phyloP scores from a whole-genome alignment of 2,329 filamentous ascomycete genomes.

The Fusarium miscanthi region DNA sequence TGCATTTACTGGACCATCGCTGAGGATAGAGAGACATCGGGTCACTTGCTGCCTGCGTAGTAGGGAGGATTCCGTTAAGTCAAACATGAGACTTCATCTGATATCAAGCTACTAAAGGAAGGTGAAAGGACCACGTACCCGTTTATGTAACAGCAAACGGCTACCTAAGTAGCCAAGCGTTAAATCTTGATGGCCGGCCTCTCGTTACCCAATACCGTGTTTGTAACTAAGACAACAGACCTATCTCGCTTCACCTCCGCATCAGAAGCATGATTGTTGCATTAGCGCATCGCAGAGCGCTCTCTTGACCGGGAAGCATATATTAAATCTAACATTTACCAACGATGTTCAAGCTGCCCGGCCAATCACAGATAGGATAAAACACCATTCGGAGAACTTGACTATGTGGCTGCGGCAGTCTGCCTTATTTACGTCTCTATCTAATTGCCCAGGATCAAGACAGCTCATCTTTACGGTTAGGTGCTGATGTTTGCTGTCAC shows the following conservation, averaged over 20 bases:
- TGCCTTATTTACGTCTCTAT: not conserved
- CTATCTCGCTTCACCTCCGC: not conserved
- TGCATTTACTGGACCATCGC: not conserved
- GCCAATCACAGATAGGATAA: not conserved
- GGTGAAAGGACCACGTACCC: not conserved
- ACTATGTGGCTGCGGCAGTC: not conserved
- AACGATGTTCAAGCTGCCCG: rapidly evolving
- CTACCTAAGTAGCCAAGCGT: not conserved
- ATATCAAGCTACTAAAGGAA: too few species aligned
- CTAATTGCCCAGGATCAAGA: not conserved
- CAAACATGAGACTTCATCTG: too few species aligned
- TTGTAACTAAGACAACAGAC: not conserved
- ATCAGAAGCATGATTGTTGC: not conserved
- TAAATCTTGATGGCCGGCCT: not conserved
- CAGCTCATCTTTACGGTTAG: not conserved
- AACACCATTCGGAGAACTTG: not conserved
- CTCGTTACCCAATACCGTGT: not conserved
- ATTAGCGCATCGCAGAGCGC: not conserved
- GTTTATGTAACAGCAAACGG: not conserved
- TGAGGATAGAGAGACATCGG: too few species aligned
- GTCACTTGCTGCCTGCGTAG: too few species aligned
- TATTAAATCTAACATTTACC: too few species aligned
- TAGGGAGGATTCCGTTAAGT: too few species aligned
- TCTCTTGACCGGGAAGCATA: not conserved
- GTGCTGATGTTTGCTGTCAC: not conserved